A percentile compares a stretch with the other conserved stretches of the same genome.
Conservation (phyloP, 2,329 filamentous ascomycete genomes). For the Venturia oleaginea region DNA sequence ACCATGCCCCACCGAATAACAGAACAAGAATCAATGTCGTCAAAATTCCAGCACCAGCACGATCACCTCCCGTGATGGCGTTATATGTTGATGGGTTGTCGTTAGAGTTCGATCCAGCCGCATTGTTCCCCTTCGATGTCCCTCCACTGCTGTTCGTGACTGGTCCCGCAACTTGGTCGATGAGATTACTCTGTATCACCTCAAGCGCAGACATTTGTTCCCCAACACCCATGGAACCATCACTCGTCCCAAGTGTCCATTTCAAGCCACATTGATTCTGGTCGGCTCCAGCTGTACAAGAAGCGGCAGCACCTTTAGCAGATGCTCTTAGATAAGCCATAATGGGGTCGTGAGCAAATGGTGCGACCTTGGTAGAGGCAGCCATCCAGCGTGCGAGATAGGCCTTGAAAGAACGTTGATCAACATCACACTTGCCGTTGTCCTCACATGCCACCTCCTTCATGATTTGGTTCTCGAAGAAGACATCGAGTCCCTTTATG, state of each 20-base stretch:
- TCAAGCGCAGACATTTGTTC: constrained; percentile 53
- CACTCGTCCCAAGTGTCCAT: constrained; percentile 37
- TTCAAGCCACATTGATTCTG: constrained; percentile 38
- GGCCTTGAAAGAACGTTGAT: constrained; percentile 40
- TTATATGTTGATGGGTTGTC: constrained; percentile 18
- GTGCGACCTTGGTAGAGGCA: constrained; percentile 31
- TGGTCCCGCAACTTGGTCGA: constrained; percentile 25
- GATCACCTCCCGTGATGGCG: constrained; percentile 40
- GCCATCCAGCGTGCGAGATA: constrained; percentile 36
- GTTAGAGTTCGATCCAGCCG: constrained; percentile 8
- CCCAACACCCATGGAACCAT: constrained; percentile 42
- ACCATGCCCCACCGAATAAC: constrained; percentile 47
- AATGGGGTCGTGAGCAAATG: constrained; percentile 31
- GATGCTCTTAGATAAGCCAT: constrained; percentile 45
- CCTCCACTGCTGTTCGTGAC: constrained; percentile 45
- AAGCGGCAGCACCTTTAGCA: constrained; percentile 45
- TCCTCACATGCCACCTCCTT: constrained; percentile 39
- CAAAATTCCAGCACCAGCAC: constrained; percentile 57
- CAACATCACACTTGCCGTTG: constrained; percentile 36
- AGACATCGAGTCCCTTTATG: constrained; percentile 31
- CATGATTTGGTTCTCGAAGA: constrained; percentile 33
- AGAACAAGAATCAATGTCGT: constrained; percentile 50
- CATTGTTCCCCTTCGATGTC: constrained; percentile 38
- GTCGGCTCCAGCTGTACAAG: constrained; percentile 42
- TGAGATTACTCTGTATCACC: constrained; percentile 38